phyloP scores from a whole-genome alignment of 495 filamentous ascomycete species.

The Podospora pseudoanserina region DNA sequence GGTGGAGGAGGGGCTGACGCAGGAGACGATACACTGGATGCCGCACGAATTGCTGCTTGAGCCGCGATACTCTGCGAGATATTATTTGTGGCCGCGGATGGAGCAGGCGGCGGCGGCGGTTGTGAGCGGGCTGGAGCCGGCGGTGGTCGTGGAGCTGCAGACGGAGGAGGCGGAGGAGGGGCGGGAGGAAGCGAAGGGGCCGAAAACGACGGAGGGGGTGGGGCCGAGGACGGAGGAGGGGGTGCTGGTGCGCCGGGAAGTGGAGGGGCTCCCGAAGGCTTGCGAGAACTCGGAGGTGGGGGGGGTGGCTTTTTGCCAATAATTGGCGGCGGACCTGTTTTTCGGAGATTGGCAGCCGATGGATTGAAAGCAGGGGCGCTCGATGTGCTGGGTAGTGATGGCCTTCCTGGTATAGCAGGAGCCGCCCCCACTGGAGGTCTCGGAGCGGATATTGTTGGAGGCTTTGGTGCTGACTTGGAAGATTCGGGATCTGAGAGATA shows the following conservation, averaged over 20 bases:
- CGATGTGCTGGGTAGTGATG: constrained; percentile 27
- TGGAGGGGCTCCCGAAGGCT: constrained; percentile 56
- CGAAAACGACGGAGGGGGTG: constrained; percentile 46
- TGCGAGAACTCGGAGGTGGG: constrained; percentile 63
- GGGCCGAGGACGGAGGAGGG: constrained; percentile 51
- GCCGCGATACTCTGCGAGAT: constrained; percentile 44
- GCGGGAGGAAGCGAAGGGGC: constrained; percentile 50
- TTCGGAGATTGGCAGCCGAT: constrained; percentile 38
- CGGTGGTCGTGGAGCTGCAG: constrained; percentile 48
- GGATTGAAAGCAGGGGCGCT: constrained; percentile 51
- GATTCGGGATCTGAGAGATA: constrained; percentile 78
- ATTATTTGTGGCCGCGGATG: constrained; percentile 17
- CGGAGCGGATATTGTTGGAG: constrained; percentile 58
- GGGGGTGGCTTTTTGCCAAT: constrained; percentile 68
- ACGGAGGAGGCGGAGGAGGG: constrained; percentile 51
- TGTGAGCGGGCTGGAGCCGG: constrained; percentile 26
- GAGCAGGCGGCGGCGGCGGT: constrained; percentile 32
- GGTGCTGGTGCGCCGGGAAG: constrained; percentile 50
- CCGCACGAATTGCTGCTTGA: constrained; percentile 49
- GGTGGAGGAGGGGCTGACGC: constrained; percentile 45
- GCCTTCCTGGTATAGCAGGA: constrained; percentile 58
- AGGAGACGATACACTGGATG: constrained; percentile 40
- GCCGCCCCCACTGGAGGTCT: constrained; percentile 57
- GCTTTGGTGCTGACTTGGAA: constrained; percentile 51
- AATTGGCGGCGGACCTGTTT: constrained; percentile 45